Evolutionary conservation across 495 filamentous ascomycete species (phyloP).

Genomic region (Usnea hakonensis): DNA sequence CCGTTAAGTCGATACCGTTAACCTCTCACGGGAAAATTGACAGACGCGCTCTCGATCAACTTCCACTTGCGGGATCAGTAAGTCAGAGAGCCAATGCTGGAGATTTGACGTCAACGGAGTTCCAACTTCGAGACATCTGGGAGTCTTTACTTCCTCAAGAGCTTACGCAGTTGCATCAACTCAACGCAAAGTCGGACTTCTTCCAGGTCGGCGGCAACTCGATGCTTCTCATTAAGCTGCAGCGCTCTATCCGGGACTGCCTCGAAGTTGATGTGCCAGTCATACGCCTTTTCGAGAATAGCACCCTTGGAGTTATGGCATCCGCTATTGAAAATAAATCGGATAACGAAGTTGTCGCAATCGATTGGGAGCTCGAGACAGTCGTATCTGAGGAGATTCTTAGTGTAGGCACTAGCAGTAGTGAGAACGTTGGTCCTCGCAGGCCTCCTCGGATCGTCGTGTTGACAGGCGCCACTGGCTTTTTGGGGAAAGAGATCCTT

Average conservation of each 20-base stretch:
- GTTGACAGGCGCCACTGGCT: slow-evolving; percentile 11
- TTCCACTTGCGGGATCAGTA: no score
- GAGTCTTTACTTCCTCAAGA: slow-evolving; percentile 24
- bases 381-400: no score
- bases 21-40: slow-evolving; percentile 39
- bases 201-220: slow-evolving; percentile 17
- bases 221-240: slow-evolving; percentile 24
- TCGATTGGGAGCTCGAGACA: no score
- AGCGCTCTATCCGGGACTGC: slow-evolving; percentile 12
- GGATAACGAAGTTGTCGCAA: no score
- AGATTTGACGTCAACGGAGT: no score
- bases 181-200: slow-evolving; percentile 21
- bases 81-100: no score
- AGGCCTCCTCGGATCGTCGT: no score
- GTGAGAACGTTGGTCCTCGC: no score
- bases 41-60: slow-evolving; percentile 23
- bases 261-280: slow-evolving; percentile 8
- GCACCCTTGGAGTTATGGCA: slow-evolving; percentile 33
- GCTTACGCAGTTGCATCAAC: slow-evolving; percentile 21
- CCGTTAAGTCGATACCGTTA: slow-evolving; percentile 33
- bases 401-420: no score
- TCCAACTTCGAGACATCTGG: no score
- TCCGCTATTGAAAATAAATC: neutral
- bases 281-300: slow-evolving; percentile 29
- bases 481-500: slow-evolving; percentile 4